These are phyloP conservation scores for Teunomyces cretensis DNA, from an alignment of 805 yeast genomes.

Conservation along the genomic window DNA sequence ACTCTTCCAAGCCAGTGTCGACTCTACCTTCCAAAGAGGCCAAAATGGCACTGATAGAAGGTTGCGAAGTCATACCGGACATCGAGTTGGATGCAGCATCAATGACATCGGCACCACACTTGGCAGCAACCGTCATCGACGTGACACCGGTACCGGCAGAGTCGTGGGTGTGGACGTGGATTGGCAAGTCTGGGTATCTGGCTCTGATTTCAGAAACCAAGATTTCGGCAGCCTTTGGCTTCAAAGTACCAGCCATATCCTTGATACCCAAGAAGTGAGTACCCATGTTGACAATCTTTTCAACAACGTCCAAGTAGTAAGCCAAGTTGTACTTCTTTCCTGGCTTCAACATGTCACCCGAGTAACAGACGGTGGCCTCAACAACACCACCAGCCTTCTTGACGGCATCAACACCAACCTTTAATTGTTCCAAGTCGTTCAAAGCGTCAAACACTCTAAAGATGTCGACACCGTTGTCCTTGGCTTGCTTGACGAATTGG, in stretches of 20 bases:
- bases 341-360: slow-evolving; percentile 96
- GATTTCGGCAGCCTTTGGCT: slow-evolving; percentile 87
- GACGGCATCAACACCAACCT: slow-evolving; percentile 97
- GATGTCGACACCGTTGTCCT: slow-evolving; percentile 93
- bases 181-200: slow-evolving; percentile 89
- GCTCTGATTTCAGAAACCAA: slow-evolving; percentile 80
- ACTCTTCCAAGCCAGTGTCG: slow-evolving; percentile 67
- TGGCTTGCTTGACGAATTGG: slow-evolving; percentile 93
- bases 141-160: slow-evolving; percentile 99
- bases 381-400: slow-evolving; percentile 98
- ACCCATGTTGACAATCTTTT: slow-evolving; percentile 85
- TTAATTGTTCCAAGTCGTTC: slow-evolving; percentile 93
- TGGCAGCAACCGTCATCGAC: slow-evolving; percentile 90
- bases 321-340: slow-evolving; percentile 95
- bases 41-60: slow-evolving; percentile 87
- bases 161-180: slow-evolving; percentile 98
- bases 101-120: slow-evolving; percentile 97
- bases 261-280: slow-evolving; percentile 96
- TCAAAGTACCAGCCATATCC: slow-evolving; percentile 99
- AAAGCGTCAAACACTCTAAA: slow-evolving; percentile 98
- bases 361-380: slow-evolving; percentile 97
- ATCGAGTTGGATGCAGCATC: slow-evolving; percentile 96
- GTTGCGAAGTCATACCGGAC: slow-evolving; percentile 99
- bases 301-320: slow-evolving; percentile 81
- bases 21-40: slow-evolving; percentile 89